phyloP scores from a whole-genome alignment of 768 basidiomycete species.

The Lactifluus volemus region DNA sequence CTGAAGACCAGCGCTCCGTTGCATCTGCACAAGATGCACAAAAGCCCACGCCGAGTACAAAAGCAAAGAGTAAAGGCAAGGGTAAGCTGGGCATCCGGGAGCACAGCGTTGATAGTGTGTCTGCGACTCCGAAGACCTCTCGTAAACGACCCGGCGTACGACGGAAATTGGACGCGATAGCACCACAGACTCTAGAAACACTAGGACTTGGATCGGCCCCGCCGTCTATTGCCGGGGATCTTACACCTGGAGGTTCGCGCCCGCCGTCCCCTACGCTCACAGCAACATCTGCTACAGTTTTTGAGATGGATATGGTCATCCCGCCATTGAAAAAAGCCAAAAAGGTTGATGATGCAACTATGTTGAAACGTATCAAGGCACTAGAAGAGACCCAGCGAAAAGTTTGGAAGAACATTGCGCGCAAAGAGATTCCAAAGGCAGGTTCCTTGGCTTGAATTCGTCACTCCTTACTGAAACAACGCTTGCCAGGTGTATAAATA shows the following conservation, averaged over 20 bases:
- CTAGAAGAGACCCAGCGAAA: constrained; percentile 81
- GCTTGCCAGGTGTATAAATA: constrained; percentile 67
- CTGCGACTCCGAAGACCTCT: constrained; percentile 39
- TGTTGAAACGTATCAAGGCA: constrained; percentile 65
- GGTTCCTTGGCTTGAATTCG: constrained; percentile 3
- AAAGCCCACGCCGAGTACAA: constrained; percentile 25
- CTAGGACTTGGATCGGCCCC: constrained; percentile 46
- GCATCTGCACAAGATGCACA: constrained; percentile 27
- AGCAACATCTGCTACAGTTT: constrained; percentile 50
- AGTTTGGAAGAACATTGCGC: constrained; percentile 85
- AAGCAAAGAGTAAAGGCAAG: constrained; percentile 47
- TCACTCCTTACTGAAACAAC: neutral
- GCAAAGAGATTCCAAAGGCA: constrained; percentile 78
- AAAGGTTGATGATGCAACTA: constrained; percentile 62
- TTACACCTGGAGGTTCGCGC: constrained; percentile 61
- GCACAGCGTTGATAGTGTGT: constrained; percentile 49
- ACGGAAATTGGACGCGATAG: constrained; percentile 47
- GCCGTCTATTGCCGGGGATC: constrained; percentile 52
- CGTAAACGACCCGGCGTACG: constrained; percentile 50
- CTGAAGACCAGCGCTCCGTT: constrained; percentile 40
- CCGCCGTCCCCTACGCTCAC: constrained; percentile 56
- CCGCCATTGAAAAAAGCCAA: constrained; percentile 70
- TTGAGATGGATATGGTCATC: constrained; percentile 60
- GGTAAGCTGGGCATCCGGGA: constrained; percentile 35
- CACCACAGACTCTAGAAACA: constrained; percentile 43